phyloP scores from a whole-genome alignment of 441 rosid species.

The Arabidopsis lyrata region DNA sequence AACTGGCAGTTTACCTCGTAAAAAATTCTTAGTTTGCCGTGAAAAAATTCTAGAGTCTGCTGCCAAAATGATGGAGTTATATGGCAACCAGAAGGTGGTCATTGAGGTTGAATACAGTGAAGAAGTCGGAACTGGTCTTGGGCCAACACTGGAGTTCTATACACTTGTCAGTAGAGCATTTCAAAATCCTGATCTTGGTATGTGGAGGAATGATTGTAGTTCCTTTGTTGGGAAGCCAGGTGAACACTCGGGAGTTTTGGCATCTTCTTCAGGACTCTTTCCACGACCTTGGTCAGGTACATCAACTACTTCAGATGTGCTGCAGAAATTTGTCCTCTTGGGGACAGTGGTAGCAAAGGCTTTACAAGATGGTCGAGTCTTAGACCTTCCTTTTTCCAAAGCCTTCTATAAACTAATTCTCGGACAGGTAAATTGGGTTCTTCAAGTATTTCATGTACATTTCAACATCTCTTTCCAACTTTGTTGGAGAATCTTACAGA shows the following conservation, averaged over 20 bases:
- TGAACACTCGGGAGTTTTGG: constrained; percentile 47
- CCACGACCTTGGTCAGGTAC: constrained; percentile 81
- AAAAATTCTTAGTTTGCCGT: constrained; percentile 80
- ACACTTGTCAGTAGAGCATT: constrained; percentile 92
- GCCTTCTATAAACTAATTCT: constrained; percentile 88
- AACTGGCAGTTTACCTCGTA: constrained; percentile 62
- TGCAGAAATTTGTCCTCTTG: constrained; percentile 74
- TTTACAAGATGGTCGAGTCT: constrained; percentile 94
- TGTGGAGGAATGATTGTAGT: constrained; percentile 88
- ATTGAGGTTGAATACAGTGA: constrained; percentile 91
- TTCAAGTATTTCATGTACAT: constrained; percentile 16
- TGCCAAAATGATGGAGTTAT: constrained; percentile 81
- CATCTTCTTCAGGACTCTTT: constrained; percentile 72
- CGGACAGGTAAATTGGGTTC: constrained; percentile 64
- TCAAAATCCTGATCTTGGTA: constrained; percentile 78
- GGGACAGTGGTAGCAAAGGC: constrained; percentile 95
- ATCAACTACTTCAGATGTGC: constrained; percentile 55
- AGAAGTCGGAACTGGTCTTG: constrained; percentile 99
- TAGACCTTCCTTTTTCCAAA: constrained; percentile 91
- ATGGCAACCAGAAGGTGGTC: constrained; percentile 64
- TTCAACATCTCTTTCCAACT: not conserved
- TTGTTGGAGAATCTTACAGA: constrained; percentile 25
- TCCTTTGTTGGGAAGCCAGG: constrained; percentile 41
- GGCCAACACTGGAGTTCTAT: constrained; percentile 97
- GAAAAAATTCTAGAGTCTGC: constrained; percentile 86